Conservation (phyloP, 495 filamentous ascomycete species). For the Filosporella fistucella region DNA sequence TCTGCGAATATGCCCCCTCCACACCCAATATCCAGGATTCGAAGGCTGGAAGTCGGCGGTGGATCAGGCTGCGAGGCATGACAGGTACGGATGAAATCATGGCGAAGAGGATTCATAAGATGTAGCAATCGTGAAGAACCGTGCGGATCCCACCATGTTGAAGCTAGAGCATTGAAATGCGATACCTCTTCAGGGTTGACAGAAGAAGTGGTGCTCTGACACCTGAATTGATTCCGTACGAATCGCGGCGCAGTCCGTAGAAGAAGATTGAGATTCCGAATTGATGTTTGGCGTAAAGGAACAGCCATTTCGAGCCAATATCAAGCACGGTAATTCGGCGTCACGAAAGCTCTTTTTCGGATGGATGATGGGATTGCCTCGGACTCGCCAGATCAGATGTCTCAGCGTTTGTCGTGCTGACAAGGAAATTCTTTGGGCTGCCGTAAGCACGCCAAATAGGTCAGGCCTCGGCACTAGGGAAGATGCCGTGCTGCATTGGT, state of each 20-base stretch:
- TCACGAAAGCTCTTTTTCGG: not conserved
- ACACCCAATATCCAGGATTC: conserved; percentile 91
- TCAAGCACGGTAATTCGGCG: not conserved
- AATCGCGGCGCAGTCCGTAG: conserved; percentile 22
- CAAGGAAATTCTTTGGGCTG: conserved; percentile 11
- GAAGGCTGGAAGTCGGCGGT: conserved; percentile 33
- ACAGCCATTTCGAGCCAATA: conserved; percentile 2
- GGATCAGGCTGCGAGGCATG: conserved; percentile 41
- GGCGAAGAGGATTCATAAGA: conserved; percentile 95
- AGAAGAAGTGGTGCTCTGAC: conserved; percentile 41
- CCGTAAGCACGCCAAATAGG: conserved; percentile 7
- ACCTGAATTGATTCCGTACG: conserved; percentile 35
- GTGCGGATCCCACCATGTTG: conserved; percentile 95
- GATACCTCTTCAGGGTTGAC: conserved; percentile 84
- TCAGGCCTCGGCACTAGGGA: not conserved
- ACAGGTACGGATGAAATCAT: conserved; percentile 81
- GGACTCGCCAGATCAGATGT: not conserved
- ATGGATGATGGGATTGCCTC: not conserved
- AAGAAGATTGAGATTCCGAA: conserved; percentile 24
- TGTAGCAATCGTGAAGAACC: conserved; percentile 89
- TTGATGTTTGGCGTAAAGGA: conserved; percentile 18
- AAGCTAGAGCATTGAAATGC: conserved; percentile 91
- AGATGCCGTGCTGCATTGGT: not conserved
- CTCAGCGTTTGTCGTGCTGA: conserved; percentile 8
- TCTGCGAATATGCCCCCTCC: conserved; percentile 97